Percentiles rank a stretch among this genome's conserved stretches.
phyloP scores from a whole-genome alignment of 2,329 filamentous ascomycete species.

The Fusarium neocosmosporiellum region DNA sequence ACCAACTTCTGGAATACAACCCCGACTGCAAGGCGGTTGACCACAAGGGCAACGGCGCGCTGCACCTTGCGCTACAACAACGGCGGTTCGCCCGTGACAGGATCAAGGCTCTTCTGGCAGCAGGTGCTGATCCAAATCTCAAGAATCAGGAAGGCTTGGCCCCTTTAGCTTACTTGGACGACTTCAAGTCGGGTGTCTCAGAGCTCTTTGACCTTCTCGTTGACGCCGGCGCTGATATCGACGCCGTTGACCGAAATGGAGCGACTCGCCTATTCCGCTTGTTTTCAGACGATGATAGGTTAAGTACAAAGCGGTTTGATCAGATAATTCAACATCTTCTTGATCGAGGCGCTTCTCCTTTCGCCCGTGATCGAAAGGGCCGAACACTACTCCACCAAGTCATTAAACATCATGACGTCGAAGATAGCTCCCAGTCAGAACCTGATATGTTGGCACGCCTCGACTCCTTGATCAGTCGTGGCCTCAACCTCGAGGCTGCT shows the following conservation, averaged over 20 bases:
- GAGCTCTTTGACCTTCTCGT: conserved; percentile 13
- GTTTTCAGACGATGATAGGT: not conserved
- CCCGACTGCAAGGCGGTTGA: conserved; percentile 31
- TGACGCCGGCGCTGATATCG: conserved; percentile 34
- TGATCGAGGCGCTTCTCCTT: conserved; percentile 19
- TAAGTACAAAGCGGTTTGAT: not conserved
- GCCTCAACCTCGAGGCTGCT: conserved; percentile 19
- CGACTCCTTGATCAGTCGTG: conserved; percentile 9
- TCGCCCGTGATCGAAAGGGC: conserved; percentile 22
- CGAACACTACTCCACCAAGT: conserved; percentile 33
- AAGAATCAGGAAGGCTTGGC: conserved; percentile 27
- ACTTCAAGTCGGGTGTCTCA: no score
- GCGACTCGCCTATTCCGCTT: conserved; percentile 26
- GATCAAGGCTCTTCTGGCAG: conserved; percentile 20
- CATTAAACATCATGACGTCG: not conserved
- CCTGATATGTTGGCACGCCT: not conserved
- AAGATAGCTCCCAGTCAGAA: not conserved
- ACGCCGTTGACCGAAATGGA: conserved; percentile 28
- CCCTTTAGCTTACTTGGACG: conserved; percentile 19
- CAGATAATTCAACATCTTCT: conserved; percentile 21
- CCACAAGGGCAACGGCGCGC: conserved; percentile 21
- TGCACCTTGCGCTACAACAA: conserved; percentile 25
- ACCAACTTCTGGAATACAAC: conserved; percentile 29
- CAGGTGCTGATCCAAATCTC: conserved; percentile 38
- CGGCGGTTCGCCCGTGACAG: not conserved